Base-by-base conservation (phyloP, 345 rosid genomes). In the sweet orange (Citrus sinensis) region DNA sequence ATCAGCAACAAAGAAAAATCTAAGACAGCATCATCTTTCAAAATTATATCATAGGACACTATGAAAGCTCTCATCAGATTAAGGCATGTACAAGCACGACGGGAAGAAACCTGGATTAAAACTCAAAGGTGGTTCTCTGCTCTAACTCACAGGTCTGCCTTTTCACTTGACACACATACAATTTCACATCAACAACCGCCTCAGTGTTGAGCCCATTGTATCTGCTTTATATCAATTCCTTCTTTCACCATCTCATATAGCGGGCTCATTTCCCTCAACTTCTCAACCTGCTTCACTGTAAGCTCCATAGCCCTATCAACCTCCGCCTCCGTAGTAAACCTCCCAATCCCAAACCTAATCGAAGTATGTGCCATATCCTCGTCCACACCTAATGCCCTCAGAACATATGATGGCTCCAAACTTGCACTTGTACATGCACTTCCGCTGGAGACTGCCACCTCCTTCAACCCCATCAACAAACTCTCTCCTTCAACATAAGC, bases 361-460 rank as follows among this genome's bases (percentile, higher is more conserved):
- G 99, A 97, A 77, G 99, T 91, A 81, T 89, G 98, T 2, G 97
- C 98, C 98, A 97, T 94, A 66, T 97, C 99, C 78, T 94, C 99
- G 34, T 97, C 95, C n/a, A 94, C 99, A 30, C 98, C 98, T 82
- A 97, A 85, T 17, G 98, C 98, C 86, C 99, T 93, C 78, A 94
- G 71, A 82, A 94, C 99, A 80, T 93, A 97, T 0, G 98, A 97
- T 6, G 99, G 99, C 88, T 94, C 99, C 83, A 94, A 80, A 86
- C 99, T 94, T 0, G 99, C 99, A 80, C 99, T 94, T 1, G 99
- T 97, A 72, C 99, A 96, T 4, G 99, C 99, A 83, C 99, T 94
- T 55, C 98, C 98, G 87, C 99, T 94, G 7, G 99, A 97, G 67
- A 97, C 99, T 0, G 99, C 98, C 78, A 94, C 98, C 75, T 96